A percentile compares a stretch with the other conserved stretches of the same genome.
Conservation (phyloP, 2,329 filamentous ascomycete species). For the Penicillium concentricum region DNA sequence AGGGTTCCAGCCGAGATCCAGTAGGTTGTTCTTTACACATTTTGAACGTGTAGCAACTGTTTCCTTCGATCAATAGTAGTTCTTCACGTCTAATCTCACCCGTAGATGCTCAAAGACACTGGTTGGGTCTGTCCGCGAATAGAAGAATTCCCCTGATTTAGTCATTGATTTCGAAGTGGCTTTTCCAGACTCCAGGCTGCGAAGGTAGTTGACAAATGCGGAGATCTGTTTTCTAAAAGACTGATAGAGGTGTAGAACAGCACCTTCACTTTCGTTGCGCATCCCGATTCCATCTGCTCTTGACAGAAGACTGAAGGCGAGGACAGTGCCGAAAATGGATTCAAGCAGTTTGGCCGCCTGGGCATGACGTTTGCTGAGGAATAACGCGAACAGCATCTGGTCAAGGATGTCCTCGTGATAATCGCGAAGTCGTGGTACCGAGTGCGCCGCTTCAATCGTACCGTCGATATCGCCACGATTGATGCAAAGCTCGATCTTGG, state of each 20-base stretch:
- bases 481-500: constrained; percentile 61
- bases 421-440: constrained; percentile 65
- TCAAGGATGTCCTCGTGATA: constrained; percentile 73
- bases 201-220: constrained; percentile 71
- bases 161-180: constrained; percentile 40
- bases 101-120: constrained; percentile 69
- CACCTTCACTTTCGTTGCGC: constrained; percentile 39
- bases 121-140: constrained; percentile 42
- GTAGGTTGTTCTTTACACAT: neutral
- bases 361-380: constrained; percentile 72
- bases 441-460: constrained; percentile 53
- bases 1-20: too few species aligned
- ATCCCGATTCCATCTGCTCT: constrained; percentile 39
- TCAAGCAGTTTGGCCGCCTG: constrained; percentile 72
- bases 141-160: constrained; percentile 25
- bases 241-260: constrained; percentile 57
- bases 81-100: constrained; percentile 68
- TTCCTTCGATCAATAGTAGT: constrained; percentile 55
- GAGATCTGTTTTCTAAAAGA: constrained; percentile 69
- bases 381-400: constrained; percentile 68
- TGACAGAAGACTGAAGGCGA: constrained; percentile 61
- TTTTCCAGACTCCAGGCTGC: constrained; percentile 66
- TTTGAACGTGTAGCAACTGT: neutral
- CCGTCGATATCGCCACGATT: constrained; percentile 46
- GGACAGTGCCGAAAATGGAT: constrained; percentile 70